Evolutionary conservation across 73 alveolate species (phyloP).

Genomic region (Vitrella brassicaformis): DNA sequence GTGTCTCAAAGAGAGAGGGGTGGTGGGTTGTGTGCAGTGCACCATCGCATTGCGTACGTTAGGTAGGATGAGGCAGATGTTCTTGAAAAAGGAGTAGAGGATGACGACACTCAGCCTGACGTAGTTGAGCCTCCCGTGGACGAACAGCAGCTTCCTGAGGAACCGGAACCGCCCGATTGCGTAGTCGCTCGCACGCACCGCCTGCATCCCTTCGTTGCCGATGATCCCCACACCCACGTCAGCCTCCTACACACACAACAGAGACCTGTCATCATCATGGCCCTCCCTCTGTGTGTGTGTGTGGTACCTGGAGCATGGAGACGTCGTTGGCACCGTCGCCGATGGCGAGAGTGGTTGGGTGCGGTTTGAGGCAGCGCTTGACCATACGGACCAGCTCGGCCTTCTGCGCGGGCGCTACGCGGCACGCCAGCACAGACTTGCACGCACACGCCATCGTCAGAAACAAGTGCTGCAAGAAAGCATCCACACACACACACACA

Average conservation of each 20-base stretch:
- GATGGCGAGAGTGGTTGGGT: constrained; percentile 52
- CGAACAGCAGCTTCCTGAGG: constrained; percentile 69
- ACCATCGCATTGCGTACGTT: too few species aligned
- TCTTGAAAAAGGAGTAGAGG: constrained; percentile 9
- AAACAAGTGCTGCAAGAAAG: constrained; percentile 10
- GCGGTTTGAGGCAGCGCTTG: constrained; percentile 18
- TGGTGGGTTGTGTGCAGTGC: too few species aligned
- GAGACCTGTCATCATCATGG: too few species aligned
- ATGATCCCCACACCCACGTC: not conserved
- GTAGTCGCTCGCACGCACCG: constrained; percentile 60
- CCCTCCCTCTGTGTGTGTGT: constrained; percentile 33
- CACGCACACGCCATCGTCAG: constrained; percentile 50
- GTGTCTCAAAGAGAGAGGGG: too few species aligned
- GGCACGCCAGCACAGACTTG: constrained; percentile 57
- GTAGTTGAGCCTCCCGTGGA: constrained; percentile 91
- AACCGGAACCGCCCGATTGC: constrained; percentile 61
- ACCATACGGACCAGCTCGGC: constrained; percentile 49
- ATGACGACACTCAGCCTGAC: constrained; percentile 56
- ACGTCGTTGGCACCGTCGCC: constrained; percentile 59
- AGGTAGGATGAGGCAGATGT: not conserved
- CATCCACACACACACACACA: not conserved
- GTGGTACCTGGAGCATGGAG: constrained; percentile 39
- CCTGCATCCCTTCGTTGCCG: constrained; percentile 57
- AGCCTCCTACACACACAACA: too few species aligned
- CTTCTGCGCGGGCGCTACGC: constrained; percentile 62